phyloP scores from a whole-genome alignment of 306 rosid species.

The Carpinus fangiana region DNA sequence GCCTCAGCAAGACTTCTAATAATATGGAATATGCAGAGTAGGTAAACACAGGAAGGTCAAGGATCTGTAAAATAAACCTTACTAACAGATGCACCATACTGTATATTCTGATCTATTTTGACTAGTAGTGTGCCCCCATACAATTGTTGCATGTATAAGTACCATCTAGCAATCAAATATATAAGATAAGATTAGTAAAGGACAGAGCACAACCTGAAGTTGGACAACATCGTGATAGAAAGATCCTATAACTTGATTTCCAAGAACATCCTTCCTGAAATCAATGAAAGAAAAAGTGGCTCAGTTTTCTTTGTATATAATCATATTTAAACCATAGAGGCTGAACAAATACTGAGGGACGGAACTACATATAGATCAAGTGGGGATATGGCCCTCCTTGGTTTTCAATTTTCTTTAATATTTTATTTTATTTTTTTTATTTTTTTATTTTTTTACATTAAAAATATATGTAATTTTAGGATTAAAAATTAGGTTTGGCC shows the following conservation, averaged over 20 bases:
- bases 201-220: constrained; percentile 68
- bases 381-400: no score
- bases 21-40: not conserved
- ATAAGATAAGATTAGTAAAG: constrained; percentile 16
- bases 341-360: not conserved
- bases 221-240: constrained; percentile 71
- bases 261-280: constrained; percentile 79
- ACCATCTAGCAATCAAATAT: not conserved
- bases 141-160: not conserved
- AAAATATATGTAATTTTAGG: no score
- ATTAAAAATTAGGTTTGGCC: no score
- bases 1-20: not conserved
- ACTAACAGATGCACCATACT: not conserved
- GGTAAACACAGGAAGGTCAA: not conserved
- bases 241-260: constrained; percentile 66
- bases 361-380: no score
- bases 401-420: no score
- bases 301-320: constrained; percentile 17
- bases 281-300: constrained; percentile 15
- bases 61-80: not conserved
- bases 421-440: no score
- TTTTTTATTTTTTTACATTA: no score
- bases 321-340: constrained; percentile 9
- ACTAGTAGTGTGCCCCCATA: constrained; percentile 7
- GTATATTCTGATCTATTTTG: not conserved